Conservation (phyloP, 106 monocot genomes). For the Apostasia ramifera region DNA sequence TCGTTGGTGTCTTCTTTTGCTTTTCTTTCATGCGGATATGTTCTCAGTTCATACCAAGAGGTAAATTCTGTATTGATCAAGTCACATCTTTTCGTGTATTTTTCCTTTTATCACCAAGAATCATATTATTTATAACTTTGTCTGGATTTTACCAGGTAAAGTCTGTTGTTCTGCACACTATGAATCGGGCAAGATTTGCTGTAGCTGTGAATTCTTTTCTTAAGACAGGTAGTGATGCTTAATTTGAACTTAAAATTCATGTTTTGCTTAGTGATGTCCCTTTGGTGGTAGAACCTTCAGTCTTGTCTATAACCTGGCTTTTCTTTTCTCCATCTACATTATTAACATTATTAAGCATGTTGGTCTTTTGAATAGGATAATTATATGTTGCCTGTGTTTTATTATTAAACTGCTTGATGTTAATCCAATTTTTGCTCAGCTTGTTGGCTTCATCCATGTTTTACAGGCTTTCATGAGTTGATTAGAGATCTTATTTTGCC, state of each 20-base stretch:
- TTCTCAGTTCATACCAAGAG: conserved; percentile 93
- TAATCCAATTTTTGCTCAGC: too few relatives aligned
- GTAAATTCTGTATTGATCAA: conserved; percentile 15
- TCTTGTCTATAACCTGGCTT: too few relatives aligned
- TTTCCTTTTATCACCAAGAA: not conserved
- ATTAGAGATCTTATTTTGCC: too few relatives aligned
- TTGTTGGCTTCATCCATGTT: too few relatives aligned
- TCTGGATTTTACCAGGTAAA: conserved; percentile 55
- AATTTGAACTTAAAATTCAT: not conserved
- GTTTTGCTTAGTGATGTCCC: not conserved
- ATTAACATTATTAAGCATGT: too few relatives aligned
- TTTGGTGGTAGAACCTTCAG: too few relatives aligned
- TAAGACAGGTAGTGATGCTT: conserved; percentile 54
- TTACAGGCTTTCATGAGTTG: too few relatives aligned
- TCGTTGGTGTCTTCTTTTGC: conserved; percentile 79
- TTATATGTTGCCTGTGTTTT: too few relatives aligned
- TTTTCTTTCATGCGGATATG: conserved; percentile 87
- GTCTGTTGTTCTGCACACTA: conserved; percentile 87
- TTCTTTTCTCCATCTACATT: too few relatives aligned
- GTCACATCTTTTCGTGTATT: not conserved
- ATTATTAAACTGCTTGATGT: too few relatives aligned
- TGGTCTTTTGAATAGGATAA: too few relatives aligned
- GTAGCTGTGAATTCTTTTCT: conserved; percentile 95
- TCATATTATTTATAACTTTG: not conserved
- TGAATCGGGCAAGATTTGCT: conserved; percentile 88